Base-by-base conservation (phyloP, 2,329 filamentous ascomycete species). In the Juglanconis oblonga region DNA sequence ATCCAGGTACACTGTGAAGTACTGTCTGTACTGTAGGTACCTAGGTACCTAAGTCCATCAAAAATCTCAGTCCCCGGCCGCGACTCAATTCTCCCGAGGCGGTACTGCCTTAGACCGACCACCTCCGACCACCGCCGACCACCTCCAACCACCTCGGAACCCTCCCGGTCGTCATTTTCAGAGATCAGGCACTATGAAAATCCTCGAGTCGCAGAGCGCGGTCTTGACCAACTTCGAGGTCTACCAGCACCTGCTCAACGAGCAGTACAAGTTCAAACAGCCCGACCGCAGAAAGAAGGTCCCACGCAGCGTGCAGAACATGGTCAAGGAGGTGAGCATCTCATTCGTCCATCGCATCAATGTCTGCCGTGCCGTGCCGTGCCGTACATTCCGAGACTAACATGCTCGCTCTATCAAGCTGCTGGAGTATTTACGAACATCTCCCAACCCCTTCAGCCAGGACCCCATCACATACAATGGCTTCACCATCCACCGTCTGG, bases 191-290 rank as follows among this genome's bases (percentile, higher is more conserved):
- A 40, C 10, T 53, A 87, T 88, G 86, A 88, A 90, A 81, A 84
- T 92, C 69, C 76, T 91, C 67, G 88, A 89, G 69, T 79, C 88
- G 3, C 87, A 91, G 70, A 85, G 85, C 35, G 87, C 87, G 5
- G 81, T 87, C 47, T 78, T 92, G 68, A 85, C 86, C 71, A 92
- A 92, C 72, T 88, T 84, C 65, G 89, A 92, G 77, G 88, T 92
- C 64, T 87, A 87, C 67, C 78, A 81, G 59, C 88, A 90, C 67
- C 74, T 92, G 44, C 74, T 75, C 5, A 81, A 87, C 51, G 82
- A 85, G 68, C 79, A 79, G 55, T 73, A 85, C 67, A 79, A 83
- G 68, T 73, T 76, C 47, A 72, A 76, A 56, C 81, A 81, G 63
- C 79, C 78, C 14, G 77, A 54, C 14, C 54, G 59, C 47, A 64